These are phyloP conservation scores for Cladophialophora exuberans DNA, from an alignment of 2,329 filamentous ascomycete genomes.

Conservation along the genomic window DNA sequence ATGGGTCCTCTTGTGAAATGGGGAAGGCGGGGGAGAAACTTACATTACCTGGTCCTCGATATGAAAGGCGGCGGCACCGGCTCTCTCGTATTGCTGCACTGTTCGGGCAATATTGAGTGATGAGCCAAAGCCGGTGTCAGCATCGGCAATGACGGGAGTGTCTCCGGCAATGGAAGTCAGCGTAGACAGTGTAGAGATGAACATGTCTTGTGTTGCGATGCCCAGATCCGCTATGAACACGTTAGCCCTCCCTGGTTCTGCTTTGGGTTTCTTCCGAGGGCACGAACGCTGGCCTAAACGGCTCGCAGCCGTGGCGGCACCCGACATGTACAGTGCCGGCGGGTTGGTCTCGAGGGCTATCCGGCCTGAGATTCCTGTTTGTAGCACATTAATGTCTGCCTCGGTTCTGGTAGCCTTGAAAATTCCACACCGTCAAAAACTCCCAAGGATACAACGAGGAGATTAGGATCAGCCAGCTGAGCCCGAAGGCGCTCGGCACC, in stretches of 20 bases:
- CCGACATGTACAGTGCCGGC: neutral
- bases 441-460: neutral
- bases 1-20: no score
- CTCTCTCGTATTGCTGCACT: constrained; percentile 52
- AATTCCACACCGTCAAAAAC: constrained; percentile 2
- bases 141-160: constrained; percentile 51
- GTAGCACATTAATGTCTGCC: no score
- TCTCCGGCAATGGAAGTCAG: neutral
- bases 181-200: neutral
- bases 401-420: no score
- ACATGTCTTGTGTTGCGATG: neutral
- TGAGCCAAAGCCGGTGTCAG: constrained; percentile 57
- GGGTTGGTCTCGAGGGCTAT: constrained; percentile 1
- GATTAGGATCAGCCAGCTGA: neutral
- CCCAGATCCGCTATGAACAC: neutral
- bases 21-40: neutral
- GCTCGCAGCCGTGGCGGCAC: neutral
- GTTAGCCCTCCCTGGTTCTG: neutral
- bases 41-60: constrained; percentile 52
- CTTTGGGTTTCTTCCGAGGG: no score
- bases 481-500: neutral
- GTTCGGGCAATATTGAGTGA: constrained; percentile 52
- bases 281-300: neutral
- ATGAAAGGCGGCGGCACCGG: constrained; percentile 59
- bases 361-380: neutral